A percentile compares a stretch with the other conserved stretches of the same genome.
Conservation (phyloP, 768 basidiomycete species). For the Tricholoma saponaceum region DNA sequence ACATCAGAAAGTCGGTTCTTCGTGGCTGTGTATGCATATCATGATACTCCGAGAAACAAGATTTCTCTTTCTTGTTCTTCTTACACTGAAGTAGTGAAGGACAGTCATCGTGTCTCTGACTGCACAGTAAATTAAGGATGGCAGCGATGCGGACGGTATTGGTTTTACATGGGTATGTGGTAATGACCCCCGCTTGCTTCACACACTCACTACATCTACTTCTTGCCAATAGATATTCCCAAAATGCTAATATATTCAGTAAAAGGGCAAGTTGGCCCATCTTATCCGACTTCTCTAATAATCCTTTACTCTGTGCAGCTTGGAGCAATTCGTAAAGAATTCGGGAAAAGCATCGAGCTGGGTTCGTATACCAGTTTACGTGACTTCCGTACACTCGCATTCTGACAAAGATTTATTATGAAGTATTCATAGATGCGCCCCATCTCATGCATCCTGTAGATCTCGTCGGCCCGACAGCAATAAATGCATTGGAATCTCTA, state of each 20-base stretch:
- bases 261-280: constrained; percentile 50
- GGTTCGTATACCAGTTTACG: constrained; percentile 31
- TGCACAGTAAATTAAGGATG: constrained; percentile 6
- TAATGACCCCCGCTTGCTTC: not conserved
- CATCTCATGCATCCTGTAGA: constrained; percentile 65
- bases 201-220: not conserved
- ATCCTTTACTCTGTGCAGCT: constrained; percentile 36
- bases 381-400: not conserved
- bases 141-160: constrained; percentile 28
- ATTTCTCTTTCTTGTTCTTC: too few relatives aligned
- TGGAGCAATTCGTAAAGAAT: constrained; percentile 69
- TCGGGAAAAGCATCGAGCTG: constrained; percentile 60
- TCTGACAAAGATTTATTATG: not conserved
- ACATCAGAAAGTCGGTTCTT: too few relatives aligned
- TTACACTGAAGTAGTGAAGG: too few relatives aligned
- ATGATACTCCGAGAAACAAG: too few relatives aligned
- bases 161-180: constrained; percentile 38
- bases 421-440: constrained; percentile 76
- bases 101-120: too few relatives aligned
- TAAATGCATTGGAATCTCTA: constrained; percentile 20
- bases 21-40: too few relatives aligned
- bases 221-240: constrained; percentile 52
- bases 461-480: constrained; percentile 27
- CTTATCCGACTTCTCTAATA: not conserved
- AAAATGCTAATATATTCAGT: constrained; percentile 67